Evolutionary conservation across 495 filamentous ascomycete genomes (phyloP), one percentile per base, ranked within the genome.

Genomic region (Podospora fimiseda): DNA sequence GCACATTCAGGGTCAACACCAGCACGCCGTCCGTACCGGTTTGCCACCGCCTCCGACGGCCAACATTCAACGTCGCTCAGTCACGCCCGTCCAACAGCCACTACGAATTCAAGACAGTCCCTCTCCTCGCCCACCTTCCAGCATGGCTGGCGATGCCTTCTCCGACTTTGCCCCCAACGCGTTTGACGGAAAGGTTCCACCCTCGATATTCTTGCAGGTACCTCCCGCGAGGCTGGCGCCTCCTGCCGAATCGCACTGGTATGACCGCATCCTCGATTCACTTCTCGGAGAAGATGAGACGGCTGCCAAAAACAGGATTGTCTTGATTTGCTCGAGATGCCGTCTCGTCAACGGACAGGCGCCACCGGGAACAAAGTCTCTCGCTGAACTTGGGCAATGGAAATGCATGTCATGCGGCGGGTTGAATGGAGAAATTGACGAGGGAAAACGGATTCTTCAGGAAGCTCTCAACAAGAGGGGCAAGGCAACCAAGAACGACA

Each of bases 241-340:
- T 57, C 46, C 66, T 1, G 62, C 66, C 18, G 79, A 79, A 39
- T 71, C 83, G 33, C 80, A 84, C 54, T 97, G 94, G 94, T 97
- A 96, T 66, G 93, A 98, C 62, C 83, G 93, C 40, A 80, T 98
- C 27, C 69, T 97, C 37, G 93, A 98, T 62, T 83, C 95, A 4
- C 78, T 99, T 24, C 75, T 99, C 0, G 93, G 93, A 19, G 93
- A 99, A 67, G 93, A 99, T 59, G 93, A 99, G 70, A 92, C 87
- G 37, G 84, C 87, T 21, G 81, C 94, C 0, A 92, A 88, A 69
- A 96, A 96, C 70, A 81, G 93, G 4, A 81, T 95, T 47, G 93
- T 85, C 21, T 68, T 99, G 60, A 93, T 99, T 46, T 99, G 93
- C 71, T 56, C 64, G 18, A 72, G 78, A 18, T 99, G 93, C 63